Conservation (phyloP, 1,284 basidiomycete genomes). For the Naganishia sp. region DNA sequence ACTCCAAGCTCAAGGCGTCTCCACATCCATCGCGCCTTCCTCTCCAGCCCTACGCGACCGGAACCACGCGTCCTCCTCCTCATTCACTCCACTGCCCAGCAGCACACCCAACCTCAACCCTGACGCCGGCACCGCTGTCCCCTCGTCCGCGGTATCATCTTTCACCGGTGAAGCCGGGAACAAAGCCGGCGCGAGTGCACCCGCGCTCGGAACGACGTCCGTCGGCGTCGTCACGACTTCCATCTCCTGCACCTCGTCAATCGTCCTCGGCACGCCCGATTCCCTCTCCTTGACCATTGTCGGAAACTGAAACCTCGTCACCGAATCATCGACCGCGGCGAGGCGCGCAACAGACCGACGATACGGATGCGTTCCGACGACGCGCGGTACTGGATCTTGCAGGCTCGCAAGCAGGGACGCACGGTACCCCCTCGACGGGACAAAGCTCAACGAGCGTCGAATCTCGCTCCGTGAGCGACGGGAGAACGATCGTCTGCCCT, state of each 20-base stretch:
- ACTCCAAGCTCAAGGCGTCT: too few relatives aligned
- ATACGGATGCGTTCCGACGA: slow-evolving; percentile 18
- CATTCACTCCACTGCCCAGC: slow-evolving; percentile 39
- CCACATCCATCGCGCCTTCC: too few relatives aligned
- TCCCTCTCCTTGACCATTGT: not conserved
- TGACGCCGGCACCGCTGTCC: slow-evolving; percentile 39
- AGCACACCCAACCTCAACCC: slow-evolving; percentile 47
- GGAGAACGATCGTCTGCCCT: slow-evolving; percentile 15
- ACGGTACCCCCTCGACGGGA: slow-evolving; percentile 12
- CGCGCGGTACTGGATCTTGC: slow-evolving; percentile 1
- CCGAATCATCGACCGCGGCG: slow-evolving; percentile 29
- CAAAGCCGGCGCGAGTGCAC: slow-evolving; percentile 37
- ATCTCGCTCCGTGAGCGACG: slow-evolving; percentile 20
- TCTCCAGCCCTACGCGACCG: too few relatives aligned
- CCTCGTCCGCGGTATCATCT: slow-evolving; percentile 33
- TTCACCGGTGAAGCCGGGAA: slow-evolving; percentile 43
- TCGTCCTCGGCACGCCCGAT: not conserved
- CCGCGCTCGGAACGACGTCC: too few relatives aligned
- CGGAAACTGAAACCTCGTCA: slow-evolving; percentile 33
- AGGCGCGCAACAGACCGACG: not conserved
- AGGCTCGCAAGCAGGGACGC: slow-evolving; percentile 20
- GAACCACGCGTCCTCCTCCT: slow-evolving; percentile 20
- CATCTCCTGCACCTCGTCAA: too few relatives aligned
- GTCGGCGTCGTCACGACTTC: too few relatives aligned
- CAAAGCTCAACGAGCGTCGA: slow-evolving; percentile 21